Conservation (phyloP, 2,329 filamentous ascomycete genomes). For the Scolecobasidium constrictum region DNA sequence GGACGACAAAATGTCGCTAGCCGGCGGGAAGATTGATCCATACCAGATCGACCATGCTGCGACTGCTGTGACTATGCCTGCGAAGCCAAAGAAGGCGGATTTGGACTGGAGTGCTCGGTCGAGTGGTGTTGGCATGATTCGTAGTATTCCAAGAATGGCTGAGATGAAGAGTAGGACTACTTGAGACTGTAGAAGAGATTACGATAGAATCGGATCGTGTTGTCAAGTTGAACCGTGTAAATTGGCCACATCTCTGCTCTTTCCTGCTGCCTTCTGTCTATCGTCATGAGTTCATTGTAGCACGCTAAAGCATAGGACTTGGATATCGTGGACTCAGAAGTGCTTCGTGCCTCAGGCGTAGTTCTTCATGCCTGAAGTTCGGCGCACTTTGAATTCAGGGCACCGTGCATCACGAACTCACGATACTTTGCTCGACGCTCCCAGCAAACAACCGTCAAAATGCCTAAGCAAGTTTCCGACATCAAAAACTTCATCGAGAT, state of each 20-base stretch:
- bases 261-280: too few relatives aligned
- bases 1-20: neutral
- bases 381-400: too few relatives aligned
- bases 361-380: too few relatives aligned
- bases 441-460: conserved; percentile 50
- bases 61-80: conserved; percentile 69
- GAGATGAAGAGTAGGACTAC: neutral
- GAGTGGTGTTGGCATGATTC: conserved; percentile 37
- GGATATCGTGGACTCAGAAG: too few relatives aligned
- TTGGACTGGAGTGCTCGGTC: conserved; percentile 34
- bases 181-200: neutral
- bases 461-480: conserved; percentile 96
- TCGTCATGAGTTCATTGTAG: too few relatives aligned
- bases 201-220: too few relatives aligned
- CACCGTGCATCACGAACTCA: too few relatives aligned
- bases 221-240: too few relatives aligned
- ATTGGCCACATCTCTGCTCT: too few relatives aligned
- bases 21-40: neutral
- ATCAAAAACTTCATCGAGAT: conserved; percentile 99
- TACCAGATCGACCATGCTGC: conserved; percentile 72
- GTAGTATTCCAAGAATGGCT: neutral
- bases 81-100: conserved; percentile 44
- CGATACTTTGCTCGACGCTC: conserved; percentile 5
- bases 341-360: too few relatives aligned
- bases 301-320: too few relatives aligned